Evolutionary conservation across 2,329 filamentous ascomycete genomes (phyloP).

Genomic region (Ramularia collo-cygni): DNA sequence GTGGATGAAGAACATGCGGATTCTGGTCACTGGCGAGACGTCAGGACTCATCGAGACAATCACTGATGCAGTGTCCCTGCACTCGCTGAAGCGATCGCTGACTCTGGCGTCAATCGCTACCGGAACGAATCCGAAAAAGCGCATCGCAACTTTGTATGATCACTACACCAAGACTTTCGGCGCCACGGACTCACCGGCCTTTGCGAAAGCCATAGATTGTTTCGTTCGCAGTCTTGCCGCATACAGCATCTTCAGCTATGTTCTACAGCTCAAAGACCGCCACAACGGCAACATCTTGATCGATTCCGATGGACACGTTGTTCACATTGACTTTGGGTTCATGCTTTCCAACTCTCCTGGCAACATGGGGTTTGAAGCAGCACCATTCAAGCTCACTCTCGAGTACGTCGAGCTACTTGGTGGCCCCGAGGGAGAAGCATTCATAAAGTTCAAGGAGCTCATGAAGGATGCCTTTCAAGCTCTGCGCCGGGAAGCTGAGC

Average conservation of each 20-base stretch:
- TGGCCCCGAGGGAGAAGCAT: slow-evolving; percentile 62
- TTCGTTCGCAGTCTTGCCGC: slow-evolving; percentile 77
- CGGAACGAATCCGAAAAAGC: slow-evolving; percentile 65
- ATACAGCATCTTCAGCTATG: slow-evolving; percentile 78
- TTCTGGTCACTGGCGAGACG: slow-evolving; percentile 76
- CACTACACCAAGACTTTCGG: slow-evolving; percentile 78
- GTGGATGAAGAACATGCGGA: slow-evolving; percentile 87
- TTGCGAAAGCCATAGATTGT: slow-evolving; percentile 65
- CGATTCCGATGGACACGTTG: slow-evolving; percentile 77
- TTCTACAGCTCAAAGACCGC: slow-evolving; percentile 76
- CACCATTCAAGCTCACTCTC: slow-evolving; percentile 78
- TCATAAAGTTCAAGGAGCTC: slow-evolving; percentile 66
- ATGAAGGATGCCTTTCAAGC: slow-evolving; percentile 84
- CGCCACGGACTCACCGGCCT: slow-evolving; percentile 59
- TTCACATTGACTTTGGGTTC: slow-evolving; percentile 86
- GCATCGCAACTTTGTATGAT: slow-evolving; percentile 73
- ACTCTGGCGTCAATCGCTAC: slow-evolving; percentile 68
- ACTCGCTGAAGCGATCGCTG: slow-evolving; percentile 74
- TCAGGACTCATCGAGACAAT: slow-evolving; percentile 83
- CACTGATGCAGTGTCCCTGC: slow-evolving; percentile 79
- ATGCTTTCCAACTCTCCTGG: slow-evolving; percentile 84
- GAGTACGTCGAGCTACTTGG: slow-evolving; percentile 81
- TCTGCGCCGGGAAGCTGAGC: slow-evolving; percentile 68
- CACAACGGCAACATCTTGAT: slow-evolving; percentile 84
- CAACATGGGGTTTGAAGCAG: slow-evolving; percentile 77